These are phyloP conservation scores for Aspergillus ellipticus DNA, from an alignment of 495 filamentous ascomycete species.

Conservation along the genomic window DNA sequence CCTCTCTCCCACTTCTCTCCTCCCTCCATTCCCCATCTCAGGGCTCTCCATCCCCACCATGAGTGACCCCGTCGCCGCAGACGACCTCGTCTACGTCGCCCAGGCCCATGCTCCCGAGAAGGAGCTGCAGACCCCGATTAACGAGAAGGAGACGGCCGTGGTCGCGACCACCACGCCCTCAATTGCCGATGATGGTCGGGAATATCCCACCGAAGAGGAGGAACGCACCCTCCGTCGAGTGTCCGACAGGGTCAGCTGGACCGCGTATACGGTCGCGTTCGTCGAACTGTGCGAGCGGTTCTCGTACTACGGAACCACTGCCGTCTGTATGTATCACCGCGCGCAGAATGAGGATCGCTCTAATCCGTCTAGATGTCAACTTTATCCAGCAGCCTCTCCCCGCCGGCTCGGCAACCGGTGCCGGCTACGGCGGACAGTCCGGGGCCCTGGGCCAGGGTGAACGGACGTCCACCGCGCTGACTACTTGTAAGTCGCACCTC, in stretches of 20 bases:
- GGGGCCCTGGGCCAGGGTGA: slow-evolving; percentile 69
- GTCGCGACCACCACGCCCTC: background rate
- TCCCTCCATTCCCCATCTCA: background rate
- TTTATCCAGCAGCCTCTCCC: slow-evolving; percentile 70
- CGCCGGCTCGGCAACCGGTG: slow-evolving; percentile 55
- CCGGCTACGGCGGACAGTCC: slow-evolving; percentile 48
- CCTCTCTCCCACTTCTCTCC: background rate
- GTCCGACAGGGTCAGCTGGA: slow-evolving; percentile 60
- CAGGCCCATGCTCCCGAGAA: slow-evolving; percentile 7
- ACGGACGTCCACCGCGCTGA: slow-evolving; percentile 59
- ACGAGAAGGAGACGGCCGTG: background rate
- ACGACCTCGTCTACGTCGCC: slow-evolving; percentile 10
- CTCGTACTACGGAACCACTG: slow-evolving; percentile 72
- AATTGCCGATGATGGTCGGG: background rate
- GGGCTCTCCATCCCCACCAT: slow-evolving; percentile 1
- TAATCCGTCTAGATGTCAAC: slow-evolving; percentile 43
- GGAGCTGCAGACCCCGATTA: background rate
- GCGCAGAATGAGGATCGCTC: background rate
- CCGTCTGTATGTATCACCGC: slow-evolving; percentile 51
- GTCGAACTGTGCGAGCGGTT: slow-evolving; percentile 76
- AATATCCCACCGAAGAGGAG: slow-evolving; percentile 57
- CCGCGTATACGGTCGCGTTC: slow-evolving; percentile 65
- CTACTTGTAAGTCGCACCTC: slow-evolving; percentile 32
- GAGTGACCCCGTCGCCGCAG: slow-evolving; percentile 9
- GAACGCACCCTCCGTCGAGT: slow-evolving; percentile 59